Evolutionary conservation across 2,329 filamentous ascomycete genomes (phyloP), one percentile per base, ranked within the genome.

Genomic region (Aspergillus quadricinctus): DNA sequence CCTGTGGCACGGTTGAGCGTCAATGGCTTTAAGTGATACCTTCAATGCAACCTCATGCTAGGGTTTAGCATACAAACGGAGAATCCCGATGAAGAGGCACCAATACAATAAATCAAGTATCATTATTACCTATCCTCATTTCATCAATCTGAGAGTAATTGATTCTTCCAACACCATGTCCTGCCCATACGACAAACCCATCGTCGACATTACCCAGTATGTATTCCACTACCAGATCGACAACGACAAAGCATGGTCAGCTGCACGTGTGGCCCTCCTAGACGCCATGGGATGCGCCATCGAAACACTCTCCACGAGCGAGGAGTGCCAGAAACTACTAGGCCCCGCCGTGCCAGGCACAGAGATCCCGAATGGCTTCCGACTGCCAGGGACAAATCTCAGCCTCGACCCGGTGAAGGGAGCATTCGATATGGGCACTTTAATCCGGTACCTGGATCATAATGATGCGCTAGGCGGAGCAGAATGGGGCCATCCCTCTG

Each of bases 401-500:
- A 56, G 65, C 8, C 50, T 77, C 11, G 75, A 77, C 54, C 68
- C 69, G 3, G 48, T 72, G 1, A 72, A 76, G 49, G 75, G 73
- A 0, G 70, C 75, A 14, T 77, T 77, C 53, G 69, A 73, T 52
- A 45, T 78, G 23, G 74, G 73, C 0, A 59, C 64, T 2, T 57
- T 75, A 58, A 75, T 77, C 40, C 66, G 75, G 27, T 77, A 75
- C 52, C 58, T 77, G 14, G 75, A 78, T 57, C 74, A 76, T 50
- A 78, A 76, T 51, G 76, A 78, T 65, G 74, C 69, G 4, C 65
- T 71, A n/a, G 54, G 63, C 8, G 75, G 73, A 0, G 66, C 64
- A n/a, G 75, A 78, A 63, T 77, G 75, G 75, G 74, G 74, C 1
- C 75, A 77, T 65, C 75, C 75, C 11, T 75, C 69, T 53, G 66